Evolutionary conservation across 495 filamentous ascomycete genomes (phyloP), one percentile per base, ranked within the genome.

Genomic region (Aspergillus diversus): DNA sequence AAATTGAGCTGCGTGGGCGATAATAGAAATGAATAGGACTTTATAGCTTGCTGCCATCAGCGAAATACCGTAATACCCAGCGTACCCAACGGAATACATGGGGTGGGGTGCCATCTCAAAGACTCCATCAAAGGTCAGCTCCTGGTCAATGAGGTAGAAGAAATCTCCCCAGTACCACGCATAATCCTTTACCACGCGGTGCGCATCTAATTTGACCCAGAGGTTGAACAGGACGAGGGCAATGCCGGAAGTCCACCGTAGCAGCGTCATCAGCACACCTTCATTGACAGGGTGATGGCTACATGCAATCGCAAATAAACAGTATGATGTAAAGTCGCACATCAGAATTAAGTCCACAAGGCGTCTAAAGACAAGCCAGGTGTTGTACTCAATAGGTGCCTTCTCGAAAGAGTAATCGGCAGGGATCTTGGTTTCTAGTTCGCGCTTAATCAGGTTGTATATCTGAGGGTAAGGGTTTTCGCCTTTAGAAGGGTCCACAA

Each of bases 141-240:
- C 92, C 73, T 97, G 92, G 74, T 99, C 96, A 71, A 98, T 92
- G 73, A 99, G 88, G 79, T 92, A 99, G 82, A 99, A 99, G 79
- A 98, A 99, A 71, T 99, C 95, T 57, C 95, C 95, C 95, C 95
- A 99, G 78, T 98, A 99, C 95, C 95, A 99, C 21, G 95, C 95
- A 79, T 92, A 99, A 74, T 99, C 96, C 78, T 98, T 98, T 68
- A 99, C 95, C n/a, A 99, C 95, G 57, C 95, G 81, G 75, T 98
- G 95, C 17, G 95, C 95, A 74, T 99, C 95, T 59, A 99, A 81
- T 78, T 99, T 99, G 58, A 99, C 95, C 96, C 96, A 99, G 16
- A 97, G 85, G 75, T 99, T 99, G 83, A 99, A 98, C 59, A 88
- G 82, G 55, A 99, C 88, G n/a, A 97, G 79, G 16, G 83, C 76